These are phyloP conservation scores for Cladosporium austrohemisphaericum DNA, from an alignment of 2,329 filamentous ascomycete species.

Conservation along the genomic window DNA sequence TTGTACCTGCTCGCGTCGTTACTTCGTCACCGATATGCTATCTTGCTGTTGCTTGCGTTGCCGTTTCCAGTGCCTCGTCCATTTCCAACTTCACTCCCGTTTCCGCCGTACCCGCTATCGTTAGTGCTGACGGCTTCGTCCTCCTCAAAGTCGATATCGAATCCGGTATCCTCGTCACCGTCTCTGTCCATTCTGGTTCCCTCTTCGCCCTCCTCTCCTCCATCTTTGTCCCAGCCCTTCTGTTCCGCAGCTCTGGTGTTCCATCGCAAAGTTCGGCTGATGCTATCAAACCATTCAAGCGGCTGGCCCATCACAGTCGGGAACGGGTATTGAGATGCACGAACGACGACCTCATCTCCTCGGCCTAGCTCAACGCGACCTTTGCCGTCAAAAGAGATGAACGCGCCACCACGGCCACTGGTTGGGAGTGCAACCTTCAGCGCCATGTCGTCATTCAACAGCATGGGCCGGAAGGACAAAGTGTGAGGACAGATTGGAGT, in stretches of 20 bases:
- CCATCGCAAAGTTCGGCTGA: conserved; percentile 88
- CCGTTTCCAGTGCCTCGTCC: conserved; percentile 16
- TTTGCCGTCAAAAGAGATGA: conserved; percentile 97
- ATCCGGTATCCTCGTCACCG: conserved; percentile 58
- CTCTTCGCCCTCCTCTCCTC: conserved; percentile 37
- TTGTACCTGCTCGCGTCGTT: background rate
- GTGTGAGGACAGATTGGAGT: conserved; percentile 98
- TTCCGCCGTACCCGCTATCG: conserved; percentile 29
- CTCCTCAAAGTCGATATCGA: conserved; percentile 91
- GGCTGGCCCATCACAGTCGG: conserved; percentile 87
- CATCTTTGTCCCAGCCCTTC: conserved; percentile 71
- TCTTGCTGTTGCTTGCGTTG: background rate
- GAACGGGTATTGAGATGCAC: conserved; percentile 93
- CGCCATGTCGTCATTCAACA: conserved; percentile 89
- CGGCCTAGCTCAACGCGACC: conserved; percentile 88
- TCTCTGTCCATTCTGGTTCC: conserved; percentile 32
- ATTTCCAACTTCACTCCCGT: conserved; percentile 20
- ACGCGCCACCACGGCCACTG: conserved; percentile 84
- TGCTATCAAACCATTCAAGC: conserved; percentile 95
- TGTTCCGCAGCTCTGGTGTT: conserved; percentile 89
- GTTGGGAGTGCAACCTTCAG: conserved; percentile 83
- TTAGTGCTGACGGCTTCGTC: conserved; percentile 39
- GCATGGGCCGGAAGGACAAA: conserved; percentile 94
- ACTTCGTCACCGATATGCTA: conserved; percentile 5
- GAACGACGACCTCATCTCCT: conserved; percentile 93